phyloP scores from a whole-genome alignment of 306 rosid species.

The Cucumis cinereus region DNA sequence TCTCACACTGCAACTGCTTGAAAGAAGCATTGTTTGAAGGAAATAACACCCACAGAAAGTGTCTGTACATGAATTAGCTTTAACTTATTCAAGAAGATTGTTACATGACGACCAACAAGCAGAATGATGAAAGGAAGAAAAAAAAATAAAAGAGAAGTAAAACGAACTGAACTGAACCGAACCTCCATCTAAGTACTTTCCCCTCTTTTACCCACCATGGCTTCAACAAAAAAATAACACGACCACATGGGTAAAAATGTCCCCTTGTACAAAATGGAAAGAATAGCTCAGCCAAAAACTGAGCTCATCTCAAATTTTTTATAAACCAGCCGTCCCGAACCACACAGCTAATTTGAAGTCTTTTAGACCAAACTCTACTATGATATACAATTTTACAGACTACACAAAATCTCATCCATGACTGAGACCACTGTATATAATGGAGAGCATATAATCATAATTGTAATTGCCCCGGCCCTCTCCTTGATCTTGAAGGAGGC shows the following conservation, averaged over 20 bases:
- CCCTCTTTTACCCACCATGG: slow-evolving; percentile 17
- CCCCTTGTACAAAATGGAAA: slow-evolving; percentile 47
- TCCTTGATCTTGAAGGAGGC: slow-evolving; percentile 48
- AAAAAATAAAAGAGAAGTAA: background rate
- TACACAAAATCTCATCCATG: slow-evolving; percentile 11
- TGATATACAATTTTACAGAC: slow-evolving; percentile 86
- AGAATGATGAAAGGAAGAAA: background rate
- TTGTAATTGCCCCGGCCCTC: slow-evolving; percentile 39
- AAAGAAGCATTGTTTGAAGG: background rate
- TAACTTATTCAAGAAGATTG: slow-evolving; percentile 6
- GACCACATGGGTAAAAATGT: slow-evolving; percentile 51
- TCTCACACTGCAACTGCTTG: background rate
- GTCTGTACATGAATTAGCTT: slow-evolving; percentile 8
- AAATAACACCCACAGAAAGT: background rate
- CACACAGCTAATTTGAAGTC: background rate
- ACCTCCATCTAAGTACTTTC: slow-evolving; percentile 11
- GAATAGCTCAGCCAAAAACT: slow-evolving; percentile 45
- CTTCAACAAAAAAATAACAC: slow-evolving; percentile 46
- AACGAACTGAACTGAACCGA: background rate
- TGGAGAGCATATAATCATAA: slow-evolving; percentile 13
- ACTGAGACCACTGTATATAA: slow-evolving; percentile 5
- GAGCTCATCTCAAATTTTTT: slow-evolving; percentile 33
- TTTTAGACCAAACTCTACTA: slow-evolving; percentile 37
- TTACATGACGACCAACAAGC: background rate
- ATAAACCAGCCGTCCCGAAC: background rate